Base-by-base conservation (phyloP, 768 basidiomycete species). In the Sistotremastrum niveocremeum region DNA sequence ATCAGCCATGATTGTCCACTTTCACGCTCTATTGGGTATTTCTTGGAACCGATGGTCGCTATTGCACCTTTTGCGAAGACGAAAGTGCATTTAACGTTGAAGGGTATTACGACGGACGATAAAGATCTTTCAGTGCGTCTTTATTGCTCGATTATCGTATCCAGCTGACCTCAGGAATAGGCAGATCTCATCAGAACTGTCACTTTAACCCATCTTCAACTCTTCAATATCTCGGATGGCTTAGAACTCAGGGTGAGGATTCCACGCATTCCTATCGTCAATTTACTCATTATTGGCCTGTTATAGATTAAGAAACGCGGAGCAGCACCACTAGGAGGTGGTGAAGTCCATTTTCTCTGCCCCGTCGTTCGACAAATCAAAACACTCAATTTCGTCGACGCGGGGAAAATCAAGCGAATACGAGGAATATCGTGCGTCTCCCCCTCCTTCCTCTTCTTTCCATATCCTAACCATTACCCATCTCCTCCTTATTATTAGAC, bases 261-360 rank as follows among this genome's bases (percentile, higher is more conserved):
- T n/a, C n/a, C n/a, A n/a, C n/a, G n/a, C n/a, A n/a, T n/a, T n/a
- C n/a, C n/a, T n/a, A n/a, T n/a, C n/a, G n/a, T n/a, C n/a, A n/a
- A n/a, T 20, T 5, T 29, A 31, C 39, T 11, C 12, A 20, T 5
- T 37, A 9, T 8, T n/a, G 11, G 9, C 37, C 7, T n/a, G n/a
- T n/a, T n/a, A 48, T 48, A 91, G 84, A 95, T 99, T 47, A 93
- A 84, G 61, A 94, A 84, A 57, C 79, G 95, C n/a, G 95, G 95
- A 2, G 77, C 90, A 20, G 71, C 84, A 34, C 95, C 95, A 3
- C 70, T 72, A 29, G 95, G 95, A 10, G 95, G 95, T 4, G 95
- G 95, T 31, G 90, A 97, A 65, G 71, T 87, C 6, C 82, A 93
- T 48, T 94, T 98, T 57, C 61, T 87, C n/a, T 97, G 89, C 53